Base-by-base conservation (phyloP, 139 green algal genomes). In the Chlamydomonas schloesseri region DNA sequence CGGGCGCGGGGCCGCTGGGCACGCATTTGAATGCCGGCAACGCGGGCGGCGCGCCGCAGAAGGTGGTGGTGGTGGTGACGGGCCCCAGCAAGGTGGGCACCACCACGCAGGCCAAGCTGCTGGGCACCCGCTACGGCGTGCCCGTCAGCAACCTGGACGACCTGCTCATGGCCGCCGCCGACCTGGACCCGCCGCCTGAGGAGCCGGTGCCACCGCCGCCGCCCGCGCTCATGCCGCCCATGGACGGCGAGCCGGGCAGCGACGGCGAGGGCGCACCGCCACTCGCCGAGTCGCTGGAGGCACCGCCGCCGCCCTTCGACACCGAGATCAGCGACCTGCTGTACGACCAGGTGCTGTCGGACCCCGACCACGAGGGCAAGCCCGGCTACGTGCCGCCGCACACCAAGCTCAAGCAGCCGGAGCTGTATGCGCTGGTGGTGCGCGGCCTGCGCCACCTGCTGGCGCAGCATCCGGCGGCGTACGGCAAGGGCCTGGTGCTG, bases 51-150 rank as follows among this genome's bases (percentile, higher is more conserved):
- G 33, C 65, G n/a, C 20, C 42, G 24, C 62, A 24, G 26, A 68
- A 81, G 64, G 33, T 69, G n/a, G 46, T 93, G 21, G 47, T 92
- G 37, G 20, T 94, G 36, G 36, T 96, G 72, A 70, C 91, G 23
- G 94, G 93, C 0, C 58, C 87, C 0, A 73, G 87, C 13, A 34
- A 91, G 75, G 47, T 64, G 20, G 88, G 84, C 21, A 81, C 26
- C 14, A 80, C 67, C 58, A 90, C 76, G 28, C 94, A 96, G 82
- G 94, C 93, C 24, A 37, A 69, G 28, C n/a, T 90, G 76, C 74
- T 96, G 55, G 81, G 73, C 14, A 67, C 90, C 36, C 90, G 92
- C 20, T 96, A 97, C 77, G 79, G 71, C 42, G 46, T 95, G 53
- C 88, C 87, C 17, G 71, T 80, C 20, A 81, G 78, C 17, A 88